Base-by-base conservation (phyloP, 768 basidiomycete genomes). In the Tulasnella sp. region DNA sequence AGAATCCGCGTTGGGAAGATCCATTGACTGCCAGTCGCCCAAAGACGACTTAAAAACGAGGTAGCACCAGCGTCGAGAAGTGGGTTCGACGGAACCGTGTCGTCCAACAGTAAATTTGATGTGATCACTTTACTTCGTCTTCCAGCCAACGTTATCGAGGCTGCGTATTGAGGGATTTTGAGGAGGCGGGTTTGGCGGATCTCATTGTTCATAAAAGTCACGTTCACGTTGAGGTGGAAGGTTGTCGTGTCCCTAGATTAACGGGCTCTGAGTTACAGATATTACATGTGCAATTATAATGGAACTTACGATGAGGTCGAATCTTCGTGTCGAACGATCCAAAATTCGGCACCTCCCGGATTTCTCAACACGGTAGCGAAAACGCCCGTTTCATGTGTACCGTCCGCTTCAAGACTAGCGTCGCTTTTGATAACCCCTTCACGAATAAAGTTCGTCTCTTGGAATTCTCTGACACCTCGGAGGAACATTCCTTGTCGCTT, bases 401-500 rank as follows among this genome's bases (percentile, higher is more conserved):
- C 63, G 23, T 75, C 73, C 11, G 67, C 68, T 35, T 79, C 79
- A 11, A 72, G 76, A 21, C 34, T 29, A 49, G 48, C 5, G 23
- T 15, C 6, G 6, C 34, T 29, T 7, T n/a, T 6, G 8, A 6
- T 6, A 49, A 55, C 34, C 21, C 78, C 74, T 62, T 85, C 77
- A 3, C 79, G 82, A 19, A 87, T 70, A 75, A 81, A 78, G 60
- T 86, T 76, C 0, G 87, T 91, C 70, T 88, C 84, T 68, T 80
- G 78, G 65, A 90, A 86, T 45, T 84, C 83, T 0, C 78, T 81
- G 0, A 84, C 83, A 61, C 82, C 84, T 25, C 88, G 80, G 17
- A 90, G 68, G 74, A 91, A 91, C 15, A 88, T 66, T 15, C 77
- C 82, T 64, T 90, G 79, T 17, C 80, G 75, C 66, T 89, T 91